A percentile compares a stretch with the other conserved stretches of the same genome.
Conservation (phyloP, 495 filamentous ascomycete species). For the Trichoderma orchidacearum region DNA sequence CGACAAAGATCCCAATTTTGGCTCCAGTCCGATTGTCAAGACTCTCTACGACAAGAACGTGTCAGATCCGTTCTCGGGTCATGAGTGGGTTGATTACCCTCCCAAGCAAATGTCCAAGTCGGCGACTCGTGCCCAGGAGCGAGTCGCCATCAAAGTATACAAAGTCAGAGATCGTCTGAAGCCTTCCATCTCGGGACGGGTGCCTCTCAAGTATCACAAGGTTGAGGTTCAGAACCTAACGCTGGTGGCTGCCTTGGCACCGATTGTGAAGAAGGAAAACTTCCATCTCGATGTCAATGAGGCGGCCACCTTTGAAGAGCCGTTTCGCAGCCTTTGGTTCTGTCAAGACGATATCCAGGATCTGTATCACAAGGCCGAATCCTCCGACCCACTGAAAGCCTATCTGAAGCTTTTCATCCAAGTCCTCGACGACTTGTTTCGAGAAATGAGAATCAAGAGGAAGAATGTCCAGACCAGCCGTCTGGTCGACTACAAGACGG, state of each 20-base stretch:
- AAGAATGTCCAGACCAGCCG: conserved; percentile 12
- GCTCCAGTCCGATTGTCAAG: conserved; percentile 8
- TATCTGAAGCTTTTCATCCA: conserved; percentile 17
- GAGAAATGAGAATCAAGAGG: conserved; percentile 14
- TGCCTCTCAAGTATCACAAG: conserved; percentile 16
- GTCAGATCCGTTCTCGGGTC: conserved; percentile 2
- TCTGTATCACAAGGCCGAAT: conserved; percentile 5
- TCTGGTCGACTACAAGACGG: conserved; percentile 18
- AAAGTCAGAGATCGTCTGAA: conserved; percentile 22
- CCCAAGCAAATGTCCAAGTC: conserved; percentile 20
- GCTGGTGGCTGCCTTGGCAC: conserved; percentile 17
- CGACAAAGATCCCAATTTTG: conserved; percentile 7
- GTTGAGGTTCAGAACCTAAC: conserved; percentile 22
- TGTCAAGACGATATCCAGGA: conserved; percentile 18
- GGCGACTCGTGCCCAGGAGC: conserved; percentile 17
- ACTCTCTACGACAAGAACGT: conserved; percentile 12
- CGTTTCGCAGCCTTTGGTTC: conserved; percentile 24
- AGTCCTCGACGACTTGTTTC: conserved; percentile 22
- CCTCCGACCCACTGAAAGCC: conserved; percentile 8
- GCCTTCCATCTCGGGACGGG: conserved; percentile 16
- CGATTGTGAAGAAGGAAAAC: conserved; percentile 17
- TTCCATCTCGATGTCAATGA: conserved; percentile 17
- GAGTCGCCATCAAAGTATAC: conserved; percentile 25
- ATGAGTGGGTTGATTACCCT: conserved; percentile 25
- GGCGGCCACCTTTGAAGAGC: conserved; percentile 15